These are phyloP conservation scores for Pharus latifolius DNA, from an alignment of 176 grass and related monocot genomes.

Conservation along the genomic window DNA sequence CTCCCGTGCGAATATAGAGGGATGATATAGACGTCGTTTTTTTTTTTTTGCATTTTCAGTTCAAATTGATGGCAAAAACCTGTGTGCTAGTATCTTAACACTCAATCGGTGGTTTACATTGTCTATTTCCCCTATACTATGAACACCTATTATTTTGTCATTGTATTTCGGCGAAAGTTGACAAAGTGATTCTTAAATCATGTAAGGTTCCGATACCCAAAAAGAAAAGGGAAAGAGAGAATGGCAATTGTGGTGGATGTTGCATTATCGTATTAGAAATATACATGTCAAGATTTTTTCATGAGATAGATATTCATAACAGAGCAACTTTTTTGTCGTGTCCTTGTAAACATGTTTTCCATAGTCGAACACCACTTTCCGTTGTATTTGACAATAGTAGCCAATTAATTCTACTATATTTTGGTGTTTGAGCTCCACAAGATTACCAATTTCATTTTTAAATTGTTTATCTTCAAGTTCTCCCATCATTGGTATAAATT, in stretches of 20 bases:
- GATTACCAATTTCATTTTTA: neutral
- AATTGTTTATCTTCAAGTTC: neutral
- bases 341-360: neutral
- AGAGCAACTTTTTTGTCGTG: neutral
- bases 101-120: too few relatives aligned
- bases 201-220: neutral
- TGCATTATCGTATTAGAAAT: constrained; percentile 1
- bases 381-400: constrained; percentile 4
- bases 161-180: too few relatives aligned
- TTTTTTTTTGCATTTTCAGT: too few relatives aligned
- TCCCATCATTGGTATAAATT: neutral
- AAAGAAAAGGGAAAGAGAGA: neutral
- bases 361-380: neutral
- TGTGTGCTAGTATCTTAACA: too few relatives aligned
- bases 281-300: constrained; percentile 12
- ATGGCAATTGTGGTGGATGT: too few relatives aligned
- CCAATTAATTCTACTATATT: constrained; percentile 14
- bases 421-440: neutral
- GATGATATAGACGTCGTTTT: too few relatives aligned
- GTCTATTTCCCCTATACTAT: too few relatives aligned
- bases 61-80: too few relatives aligned
- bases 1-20: too few relatives aligned
- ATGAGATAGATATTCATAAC: constrained; percentile 20
- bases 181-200: neutral
- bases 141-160: too few relatives aligned